Evolutionary conservation across 2,329 filamentous ascomycete genomes (phyloP), one percentile per base, ranked within the genome.

Genomic region (Shiraia sp.): DNA sequence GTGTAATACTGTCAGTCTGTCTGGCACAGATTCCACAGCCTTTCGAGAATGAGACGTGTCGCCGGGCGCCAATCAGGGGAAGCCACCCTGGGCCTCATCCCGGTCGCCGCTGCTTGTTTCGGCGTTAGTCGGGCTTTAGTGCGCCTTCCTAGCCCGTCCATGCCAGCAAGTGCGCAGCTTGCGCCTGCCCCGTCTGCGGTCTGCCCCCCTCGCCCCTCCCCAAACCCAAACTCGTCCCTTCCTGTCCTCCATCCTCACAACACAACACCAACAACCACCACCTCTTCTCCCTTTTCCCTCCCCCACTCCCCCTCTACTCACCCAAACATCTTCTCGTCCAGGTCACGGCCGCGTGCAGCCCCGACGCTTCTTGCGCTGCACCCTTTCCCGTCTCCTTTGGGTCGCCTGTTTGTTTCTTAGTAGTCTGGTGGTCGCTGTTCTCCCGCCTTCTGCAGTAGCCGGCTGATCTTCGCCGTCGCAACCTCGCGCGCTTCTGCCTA

Each of bases 401-500:
- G 45, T 51, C 49, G 45, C 47, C 61, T 40, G 53, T 54, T 61
- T 57, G 42, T 46, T 51, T 28, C 39, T 38, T 41, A 36, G 36
- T 57, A 50, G 51, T 51, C 30, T 45, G 43, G 36, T 42, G 43
- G 48, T 48, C 40, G 41, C 48, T 42, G 46, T 48, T 51, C 47
- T 40, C 40, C 45, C 36, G 35, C 40, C 48, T 53, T 57, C 53
- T 59, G 57, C 49, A 46, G 47, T 53, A 53, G 56, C 53, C 57
- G 38, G 36, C 19, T 32, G 28, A 61, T 63, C 61, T 57, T 60
- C 58, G 57, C 58, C n/a, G n/a, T n/a, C n/a, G n/a, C n/a, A n/a
- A n/a, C n/a, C n/a, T n/a, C 49, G 59, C 58, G 57, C 57, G 51
- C 57, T 55, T 49, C 52, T 50, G 27, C 42, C 28, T 22, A 32